Evolutionary conservation across 768 basidiomycete genomes (phyloP), one percentile per base, ranked within the genome.

Genomic region (Neoboletus subvelutipes): DNA sequence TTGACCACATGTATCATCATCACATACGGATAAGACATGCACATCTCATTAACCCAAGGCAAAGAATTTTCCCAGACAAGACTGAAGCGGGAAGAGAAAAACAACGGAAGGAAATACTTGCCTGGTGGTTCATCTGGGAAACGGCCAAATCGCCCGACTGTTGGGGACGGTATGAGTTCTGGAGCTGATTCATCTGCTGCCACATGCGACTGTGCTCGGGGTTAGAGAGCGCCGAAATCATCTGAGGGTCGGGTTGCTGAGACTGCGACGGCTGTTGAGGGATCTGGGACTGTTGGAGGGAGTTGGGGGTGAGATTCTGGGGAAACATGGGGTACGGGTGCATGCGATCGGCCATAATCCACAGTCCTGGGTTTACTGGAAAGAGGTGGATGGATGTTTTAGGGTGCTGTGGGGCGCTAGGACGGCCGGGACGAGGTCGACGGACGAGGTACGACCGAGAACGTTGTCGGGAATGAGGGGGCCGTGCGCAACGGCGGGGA

Each of bases 331-430:
- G 60, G 70, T 83, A 85, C 71, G 77, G 78, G 65, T 77, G 67
- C 50, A 77, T 68, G 71, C 80, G 83, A 81, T 87, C 84, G 68
- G 85, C 83, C 85, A 85, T 85, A 72, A 74, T 76, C 74, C 74
- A 70, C 62, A 61, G 62, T 59, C 57, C 56, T 60, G 67, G 56
- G 60, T 65, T 59, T 58, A 63, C 52, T 54, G 60, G 61, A 54
- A 57, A 54, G 66, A 63, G 60, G 63, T 68, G 57, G 68, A 61
- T 67, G 64, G 55, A 67, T 67, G 68, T 69, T 68, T 67, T 67
- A 62, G 58, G 59, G 57, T 60, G 65, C 63, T 60, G 64, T 66
- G 56, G 55, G 42, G 52, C 54, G 64, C 64, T 65, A 67, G 66
- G 66, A 60, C 61, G 56, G 60, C 63, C 61, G 52, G 59, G 58